Base-by-base conservation (phyloP, 2,329 filamentous ascomycete species). In the Ceratocystis variospora region DNA sequence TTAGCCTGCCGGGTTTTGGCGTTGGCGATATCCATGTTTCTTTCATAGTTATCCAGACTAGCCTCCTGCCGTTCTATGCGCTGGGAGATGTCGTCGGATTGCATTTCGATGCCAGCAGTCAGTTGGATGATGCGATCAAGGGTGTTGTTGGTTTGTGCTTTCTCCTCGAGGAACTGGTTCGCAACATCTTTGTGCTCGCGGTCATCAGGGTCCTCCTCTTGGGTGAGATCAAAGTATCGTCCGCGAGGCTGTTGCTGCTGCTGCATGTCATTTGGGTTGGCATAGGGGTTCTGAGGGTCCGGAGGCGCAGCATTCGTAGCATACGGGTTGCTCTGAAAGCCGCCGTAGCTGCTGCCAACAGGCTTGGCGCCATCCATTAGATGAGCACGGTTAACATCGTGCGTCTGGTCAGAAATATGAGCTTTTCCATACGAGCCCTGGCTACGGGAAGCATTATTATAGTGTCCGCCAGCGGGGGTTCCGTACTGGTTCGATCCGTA, bases 11-110 rank as follows among this genome's bases (percentile, higher is more conserved):
- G 83, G 71, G 89, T 89, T 73, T 91, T 86, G 69, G 87, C 87
- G n/a, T 83, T 77, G 3, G 90, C 88, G 70, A 89, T 79, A 71
- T 96, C 90, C 67, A 96, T 80, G 71, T 93, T 90, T 75, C 84
- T 84, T 75, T 96, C 89, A 0, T 88, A 89, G 72, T 92, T 90
- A 73, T 92, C 84, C 66, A 96, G 81, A 17, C 87, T 82, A 73
- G 96, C 90, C 68, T 87, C 88, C 74, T 96, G 91, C 37, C 62
- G 15, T 82, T 84, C 64, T 87, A 88, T 12, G 96, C 82, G 66
- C 87, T 81, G 48, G 84, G 86, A 46, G 93, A 80, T 0, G 88
- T 92, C 63, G 84, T 82, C 28, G 86, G 82, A 59, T 88, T 89
- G 46, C 83, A 86, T 70, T 89, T 85, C 71, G 90, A 83, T 8